Evolutionary conservation across 2,329 filamentous ascomycete species (phyloP), one percentile per base, ranked within the genome.

Genomic region (Neobulgaria alba): DNA sequence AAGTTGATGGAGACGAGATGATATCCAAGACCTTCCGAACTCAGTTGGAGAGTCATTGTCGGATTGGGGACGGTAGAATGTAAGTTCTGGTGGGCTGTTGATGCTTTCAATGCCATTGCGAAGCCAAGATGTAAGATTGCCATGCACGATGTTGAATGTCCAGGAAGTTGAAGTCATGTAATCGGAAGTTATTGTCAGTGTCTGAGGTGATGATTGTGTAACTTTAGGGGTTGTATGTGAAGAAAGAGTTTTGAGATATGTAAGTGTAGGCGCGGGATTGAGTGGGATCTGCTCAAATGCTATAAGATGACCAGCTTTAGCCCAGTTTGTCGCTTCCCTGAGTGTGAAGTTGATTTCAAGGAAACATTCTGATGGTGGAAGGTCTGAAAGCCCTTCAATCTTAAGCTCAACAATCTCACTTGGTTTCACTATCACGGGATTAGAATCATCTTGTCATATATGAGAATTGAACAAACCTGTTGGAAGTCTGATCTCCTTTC

Each of bases 1-100:
- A 3, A 67, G 68, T 50, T 71, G 65, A 50, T 73, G 64, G 0
- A 74, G 52, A 2, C 65, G 62, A 5, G 60, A 53, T 14, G 67
- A 64, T 9, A 65, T 59, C 79, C 79, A 84, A 45, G 79, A 68
- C 38, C 66, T 62, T 1, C 75, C 77, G 48, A 75, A 73, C 12
- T 65, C 61, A 5, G 65, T 63, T 0, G 71, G 71, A 3, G 67
- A 64, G 54, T 84, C 79, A 54, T 83, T 83, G 60, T 83, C 77
- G 0, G 79, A 83, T 29, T 72, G 66, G 0, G 80, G 73, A 29
- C 79, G 77, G 64, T 79, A 82, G 56, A 84, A 73, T 46, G 69
- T 67, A 30, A 79, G 63, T 2, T 60, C 48, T 2, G 69, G 51
- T 1, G 69, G 67, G 20, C 65, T 55, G 3, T 64, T 66, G 36